Base-by-base conservation (phyloP, 2,329 filamentous ascomycete species). In the Colletotrichum australisinense region DNA sequence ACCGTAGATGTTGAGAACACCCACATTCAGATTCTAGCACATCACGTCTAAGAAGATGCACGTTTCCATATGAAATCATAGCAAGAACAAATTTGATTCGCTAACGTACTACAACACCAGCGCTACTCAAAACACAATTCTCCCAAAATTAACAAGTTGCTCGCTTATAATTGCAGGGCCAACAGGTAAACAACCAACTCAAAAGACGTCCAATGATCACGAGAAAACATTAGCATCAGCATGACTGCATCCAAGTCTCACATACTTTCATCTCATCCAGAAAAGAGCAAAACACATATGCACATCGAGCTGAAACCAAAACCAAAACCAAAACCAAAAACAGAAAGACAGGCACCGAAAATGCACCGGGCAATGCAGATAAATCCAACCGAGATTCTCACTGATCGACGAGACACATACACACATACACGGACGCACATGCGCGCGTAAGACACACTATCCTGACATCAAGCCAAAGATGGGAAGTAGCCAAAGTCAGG, bases 281-380 rank as follows among this genome's bases (percentile, higher is more conserved):
- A 53, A 2, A n/a, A 49, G 11, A 53, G 8, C 32, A 16, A 55
- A 22, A 55, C 14, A 16, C 46, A 52, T n/a, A 32, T 52, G 60
- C 46, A 53, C 28, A 42, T n/a, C 30, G 46, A 35, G 14, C 28
- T 28, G 16, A 63, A 63, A 7, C 19, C 28, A 53, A 63, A n/a
- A 12, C 19, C 42, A 38, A 38, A 38, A 42, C 3, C 6, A 53
- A 22, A 12, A 26, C 46, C 28, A 63, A 46, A 46, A 19, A 19
- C 32, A 35, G 32, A 46, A 46, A 49, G 7, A n/a, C 7, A 63
- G 14, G 24, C 38, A 62, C 59, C 59, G 2, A 63, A 28, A 3
- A 64, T 38, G 22, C 28, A 32, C 49, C 30, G 30, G n/a, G 49
- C 30, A 64, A 64, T 55, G 62, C 62, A 55, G 49, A 55, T 38